Conservation (phyloP, 2,329 filamentous ascomycete genomes). For the Hirsutella rhossiliensis region DNA sequence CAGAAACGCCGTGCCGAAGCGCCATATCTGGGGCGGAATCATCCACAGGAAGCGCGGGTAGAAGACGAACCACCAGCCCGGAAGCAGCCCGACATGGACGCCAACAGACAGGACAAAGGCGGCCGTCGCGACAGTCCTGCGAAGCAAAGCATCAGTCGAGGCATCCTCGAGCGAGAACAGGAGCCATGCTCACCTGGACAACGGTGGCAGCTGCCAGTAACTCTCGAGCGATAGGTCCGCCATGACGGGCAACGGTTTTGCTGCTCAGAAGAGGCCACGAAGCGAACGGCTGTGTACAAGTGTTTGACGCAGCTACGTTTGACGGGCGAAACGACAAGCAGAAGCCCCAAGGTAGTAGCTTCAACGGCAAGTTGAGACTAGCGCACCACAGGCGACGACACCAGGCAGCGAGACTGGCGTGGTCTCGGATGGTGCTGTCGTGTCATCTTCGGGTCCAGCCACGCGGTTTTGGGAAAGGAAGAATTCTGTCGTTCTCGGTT, state of each 20-base stretch:
- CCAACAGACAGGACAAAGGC: conserved; percentile 49
- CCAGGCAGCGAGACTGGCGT: conserved; percentile 15
- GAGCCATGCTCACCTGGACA: conserved; percentile 27
- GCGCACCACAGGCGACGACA: conserved; percentile 10
- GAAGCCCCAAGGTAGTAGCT: background rate
- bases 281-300: background rate
- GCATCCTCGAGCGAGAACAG: background rate
- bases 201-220: conserved; percentile 27
- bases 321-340: conserved; percentile 2
- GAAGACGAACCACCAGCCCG: conserved; percentile 38
- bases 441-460: conserved; percentile 17
- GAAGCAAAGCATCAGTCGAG: conserved; percentile 3
- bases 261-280: conserved; percentile 7
- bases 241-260: conserved; percentile 20
- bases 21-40: conserved; percentile 33
- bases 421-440: conserved; percentile 21
- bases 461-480: background rate
- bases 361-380: conserved; percentile 2
- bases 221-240: conserved; percentile 16
- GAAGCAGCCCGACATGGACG: conserved; percentile 43
- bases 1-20: conserved; percentile 28
- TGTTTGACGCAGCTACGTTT: background rate
- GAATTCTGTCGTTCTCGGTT: background rate
- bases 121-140: conserved; percentile 55
- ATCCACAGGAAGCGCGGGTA: conserved; percentile 37